Conservation (phyloP, 768 basidiomycete genomes). For the Hypsizygus marmoreus region DNA sequence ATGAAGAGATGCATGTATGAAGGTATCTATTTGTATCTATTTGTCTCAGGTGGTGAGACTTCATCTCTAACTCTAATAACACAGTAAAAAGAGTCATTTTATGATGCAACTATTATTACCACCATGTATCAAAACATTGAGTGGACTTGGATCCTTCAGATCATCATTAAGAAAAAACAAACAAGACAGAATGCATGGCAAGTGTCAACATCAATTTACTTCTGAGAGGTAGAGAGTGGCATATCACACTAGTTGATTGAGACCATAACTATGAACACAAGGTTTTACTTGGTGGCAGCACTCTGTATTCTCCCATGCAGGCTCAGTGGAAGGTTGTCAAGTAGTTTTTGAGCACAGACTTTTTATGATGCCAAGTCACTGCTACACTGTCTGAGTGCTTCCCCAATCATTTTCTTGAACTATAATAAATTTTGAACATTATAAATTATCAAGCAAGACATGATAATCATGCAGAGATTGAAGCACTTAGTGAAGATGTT, state of each 20-base stretch:
- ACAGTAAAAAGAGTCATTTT: constrained; percentile 16
- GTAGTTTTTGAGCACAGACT: constrained; percentile 11
- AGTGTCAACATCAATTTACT: constrained; percentile 22
- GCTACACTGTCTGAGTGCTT: constrained; percentile 11
- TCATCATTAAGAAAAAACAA: constrained; percentile 17
- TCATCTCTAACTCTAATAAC: no score
- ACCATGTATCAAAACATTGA: constrained; percentile 11
- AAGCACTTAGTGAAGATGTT: constrained; percentile 28
- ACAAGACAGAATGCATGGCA: constrained; percentile 21
- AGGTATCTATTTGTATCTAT: no score
- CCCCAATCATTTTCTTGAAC: constrained; percentile 21
- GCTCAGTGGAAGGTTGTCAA: constrained; percentile 16
- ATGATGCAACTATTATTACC: constrained; percentile 19
- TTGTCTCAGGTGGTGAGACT: no score
- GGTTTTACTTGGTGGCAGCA: constrained; percentile 16
- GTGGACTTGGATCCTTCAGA: constrained; percentile 19
- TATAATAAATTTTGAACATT: constrained; percentile 31
- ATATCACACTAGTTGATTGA: constrained; percentile 17
- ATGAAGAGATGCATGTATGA: no score
- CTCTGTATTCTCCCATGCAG: constrained; percentile 12
- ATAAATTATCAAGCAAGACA: constrained; percentile 19
- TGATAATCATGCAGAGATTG: constrained; percentile 18
- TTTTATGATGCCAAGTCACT: constrained; percentile 16
- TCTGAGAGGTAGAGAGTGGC: constrained; percentile 12
- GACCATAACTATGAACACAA: constrained; percentile 25